These are phyloP conservation scores for Vitis hybrid DNA, from an alignment of 177 flowering plant genomes.

Conservation along the genomic window DNA sequence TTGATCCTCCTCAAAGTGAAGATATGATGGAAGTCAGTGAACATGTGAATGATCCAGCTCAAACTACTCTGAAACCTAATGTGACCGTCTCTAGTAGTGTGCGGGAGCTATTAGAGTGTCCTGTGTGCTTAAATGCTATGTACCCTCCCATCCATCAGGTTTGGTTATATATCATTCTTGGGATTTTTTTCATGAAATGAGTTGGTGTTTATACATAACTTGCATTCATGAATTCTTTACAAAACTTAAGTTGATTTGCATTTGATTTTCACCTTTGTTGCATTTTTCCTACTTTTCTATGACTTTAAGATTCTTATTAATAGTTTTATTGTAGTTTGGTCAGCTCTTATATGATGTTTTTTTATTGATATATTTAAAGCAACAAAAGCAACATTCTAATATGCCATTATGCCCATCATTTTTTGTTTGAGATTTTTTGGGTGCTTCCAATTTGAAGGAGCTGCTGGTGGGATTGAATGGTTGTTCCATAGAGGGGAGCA, in stretches of 20 bases:
- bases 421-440: too few relatives aligned
- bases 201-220: too few relatives aligned
- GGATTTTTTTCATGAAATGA: neutral
- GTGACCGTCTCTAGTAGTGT: conserved; percentile 67
- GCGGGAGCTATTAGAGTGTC: conserved; percentile 87
- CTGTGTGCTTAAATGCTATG: conserved; percentile 96
- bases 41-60: conserved; percentile 53
- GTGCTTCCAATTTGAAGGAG: too few relatives aligned
- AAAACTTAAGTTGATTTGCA: neutral
- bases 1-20: conserved; percentile 62
- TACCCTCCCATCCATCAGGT: conserved; percentile 99
- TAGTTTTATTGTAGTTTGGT: too few relatives aligned
- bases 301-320: too few relatives aligned
- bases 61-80: conserved; percentile 52
- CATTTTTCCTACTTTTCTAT: too few relatives aligned
- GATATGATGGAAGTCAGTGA: conserved; percentile 52
- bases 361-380: too few relatives aligned
- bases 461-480: too few relatives aligned
- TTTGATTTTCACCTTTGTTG: neutral
- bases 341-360: too few relatives aligned
- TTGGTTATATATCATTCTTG: conserved; percentile 10
- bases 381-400: too few relatives aligned
- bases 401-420: too few relatives aligned
- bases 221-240: neutral
- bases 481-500: too few relatives aligned